Evolutionary conservation across 2,329 filamentous ascomycete species (phyloP).

Genomic region (Zasmidium citrigriseum): DNA sequence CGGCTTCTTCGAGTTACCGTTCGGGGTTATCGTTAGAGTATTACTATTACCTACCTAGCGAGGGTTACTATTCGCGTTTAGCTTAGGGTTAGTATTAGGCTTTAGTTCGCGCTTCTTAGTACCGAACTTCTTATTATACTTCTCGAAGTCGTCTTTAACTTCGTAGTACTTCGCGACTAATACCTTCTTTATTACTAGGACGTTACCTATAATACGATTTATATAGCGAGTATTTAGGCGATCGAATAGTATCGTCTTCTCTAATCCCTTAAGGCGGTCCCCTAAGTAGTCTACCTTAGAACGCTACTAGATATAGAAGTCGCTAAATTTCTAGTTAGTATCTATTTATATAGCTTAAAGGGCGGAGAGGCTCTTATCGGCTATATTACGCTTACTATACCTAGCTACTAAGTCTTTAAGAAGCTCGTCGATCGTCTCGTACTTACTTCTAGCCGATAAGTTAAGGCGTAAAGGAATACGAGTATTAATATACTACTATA

Average conservation of each 20-base stretch:
- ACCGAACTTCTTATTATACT: neutral
- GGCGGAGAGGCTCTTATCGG: no score
- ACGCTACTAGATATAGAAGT: no score
- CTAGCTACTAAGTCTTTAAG: no score
- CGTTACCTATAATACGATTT: neutral
- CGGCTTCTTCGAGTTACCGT: neutral
- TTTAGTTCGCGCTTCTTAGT: no score
- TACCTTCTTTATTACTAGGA: neutral
- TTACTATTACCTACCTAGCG: no score
- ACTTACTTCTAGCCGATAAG: no score
- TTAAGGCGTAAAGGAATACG: no score
- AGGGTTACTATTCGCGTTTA: neutral
- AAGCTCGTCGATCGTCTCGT: no score
- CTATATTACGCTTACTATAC: no score
- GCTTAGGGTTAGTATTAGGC: neutral
- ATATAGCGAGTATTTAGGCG: neutral
- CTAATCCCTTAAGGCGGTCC: neutral
- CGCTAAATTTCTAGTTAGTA: no score
- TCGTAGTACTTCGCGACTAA: neutral
- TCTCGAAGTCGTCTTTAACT: neutral
- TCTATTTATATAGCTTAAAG: no score
- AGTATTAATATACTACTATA: no score
- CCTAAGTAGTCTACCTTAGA: neutral
- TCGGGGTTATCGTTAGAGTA: neutral
- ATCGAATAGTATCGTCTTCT: neutral